Conservation (phyloP, 2,329 filamentous ascomycete species). For the Iodosphaeria phyllophila region DNA sequence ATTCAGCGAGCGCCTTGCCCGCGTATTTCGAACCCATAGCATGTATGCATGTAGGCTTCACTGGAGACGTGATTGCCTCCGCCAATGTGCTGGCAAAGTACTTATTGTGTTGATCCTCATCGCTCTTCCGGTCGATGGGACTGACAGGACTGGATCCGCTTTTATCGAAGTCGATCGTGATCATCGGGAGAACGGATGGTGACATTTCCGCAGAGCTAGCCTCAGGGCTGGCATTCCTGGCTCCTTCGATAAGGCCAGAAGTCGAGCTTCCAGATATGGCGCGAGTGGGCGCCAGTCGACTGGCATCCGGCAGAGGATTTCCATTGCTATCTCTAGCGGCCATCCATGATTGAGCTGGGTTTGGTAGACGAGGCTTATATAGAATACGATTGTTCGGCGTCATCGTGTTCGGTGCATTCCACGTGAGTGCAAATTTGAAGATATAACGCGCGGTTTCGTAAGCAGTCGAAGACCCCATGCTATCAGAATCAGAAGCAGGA, state of each 20-base stretch:
- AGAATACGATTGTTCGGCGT: conserved; percentile 43
- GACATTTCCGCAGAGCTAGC: background rate
- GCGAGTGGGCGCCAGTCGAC: conserved; percentile 24
- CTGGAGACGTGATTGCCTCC: conserved; percentile 20
- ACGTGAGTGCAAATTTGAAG: conserved; percentile 61
- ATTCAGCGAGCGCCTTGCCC: conserved; percentile 61
- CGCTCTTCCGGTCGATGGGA: conserved; percentile 6
- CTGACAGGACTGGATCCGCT: conserved; percentile 6
- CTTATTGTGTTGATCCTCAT: conserved; percentile 8
- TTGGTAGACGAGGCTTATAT: conserved; percentile 48
- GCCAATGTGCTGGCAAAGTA: too few relatives aligned
- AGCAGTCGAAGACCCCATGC: conserved; percentile 33
- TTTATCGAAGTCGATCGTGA: conserved; percentile 7
- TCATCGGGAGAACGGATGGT: too few relatives aligned
- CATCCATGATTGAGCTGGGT: conserved; percentile 48
- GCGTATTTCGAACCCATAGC: conserved; percentile 36
- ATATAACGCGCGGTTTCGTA: conserved; percentile 39
- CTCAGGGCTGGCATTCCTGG: conserved; percentile 26
- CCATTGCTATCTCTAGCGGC: conserved; percentile 19
- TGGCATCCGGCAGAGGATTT: conserved; percentile 18
- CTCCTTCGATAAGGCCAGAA: conserved; percentile 27
- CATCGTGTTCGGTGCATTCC: conserved; percentile 32
- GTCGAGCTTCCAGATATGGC: conserved; percentile 26
- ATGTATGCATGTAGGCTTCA: conserved; percentile 26
- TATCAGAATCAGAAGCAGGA: conserved; percentile 29